Conservation (phyloP, 208 protist species). For the Lotmaria passim region DNA sequence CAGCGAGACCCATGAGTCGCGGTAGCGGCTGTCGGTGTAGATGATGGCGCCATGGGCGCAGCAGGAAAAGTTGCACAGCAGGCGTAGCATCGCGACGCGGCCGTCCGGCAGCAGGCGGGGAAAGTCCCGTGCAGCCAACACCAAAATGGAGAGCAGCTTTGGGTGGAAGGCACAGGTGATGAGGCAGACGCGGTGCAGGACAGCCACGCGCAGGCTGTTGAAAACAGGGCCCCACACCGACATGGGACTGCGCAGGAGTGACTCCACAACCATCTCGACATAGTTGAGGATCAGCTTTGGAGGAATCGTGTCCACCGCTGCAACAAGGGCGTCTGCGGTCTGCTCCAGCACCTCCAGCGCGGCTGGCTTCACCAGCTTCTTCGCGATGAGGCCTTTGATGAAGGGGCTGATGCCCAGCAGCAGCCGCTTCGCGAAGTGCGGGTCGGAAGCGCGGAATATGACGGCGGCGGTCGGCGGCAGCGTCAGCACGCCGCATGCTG, state of each 20-base stretch:
- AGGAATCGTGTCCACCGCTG: conserved; percentile 43
- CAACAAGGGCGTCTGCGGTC: conserved; percentile 29
- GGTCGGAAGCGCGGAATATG: conserved; percentile 61
- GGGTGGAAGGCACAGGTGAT: conserved; percentile 54
- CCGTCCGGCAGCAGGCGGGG: conserved; percentile 58
- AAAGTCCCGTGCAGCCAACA: conserved; percentile 60
- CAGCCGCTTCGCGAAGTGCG: conserved; percentile 8
- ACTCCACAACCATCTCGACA: conserved; percentile 50
- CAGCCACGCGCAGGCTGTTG: conserved; percentile 66
- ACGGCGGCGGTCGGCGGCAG: conserved; percentile 58
- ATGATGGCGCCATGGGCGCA: conserved; percentile 56
- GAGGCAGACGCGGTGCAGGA: conserved; percentile 70
- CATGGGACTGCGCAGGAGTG: conserved; percentile 47
- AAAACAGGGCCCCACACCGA: conserved; percentile 75
- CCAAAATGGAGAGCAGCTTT: conserved; percentile 48
- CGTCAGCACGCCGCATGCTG: conserved; percentile 43
- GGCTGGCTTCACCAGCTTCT: conserved; percentile 33
- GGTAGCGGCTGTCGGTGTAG: conserved; percentile 47
- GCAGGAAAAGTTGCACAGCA: conserved; percentile 77
- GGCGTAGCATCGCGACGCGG: conserved; percentile 61
- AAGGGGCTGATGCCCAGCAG: conserved; percentile 55
- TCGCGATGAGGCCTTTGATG: conserved; percentile 40
- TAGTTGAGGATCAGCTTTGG: conserved; percentile 43
- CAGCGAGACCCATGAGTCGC: conserved; percentile 56
- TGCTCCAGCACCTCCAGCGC: conserved; percentile 31